Percentiles rank a stretch among this genome's conserved stretches.
Conservation (phyloP, 805 yeast species). For the Limtongozyma cylindracea region DNA sequence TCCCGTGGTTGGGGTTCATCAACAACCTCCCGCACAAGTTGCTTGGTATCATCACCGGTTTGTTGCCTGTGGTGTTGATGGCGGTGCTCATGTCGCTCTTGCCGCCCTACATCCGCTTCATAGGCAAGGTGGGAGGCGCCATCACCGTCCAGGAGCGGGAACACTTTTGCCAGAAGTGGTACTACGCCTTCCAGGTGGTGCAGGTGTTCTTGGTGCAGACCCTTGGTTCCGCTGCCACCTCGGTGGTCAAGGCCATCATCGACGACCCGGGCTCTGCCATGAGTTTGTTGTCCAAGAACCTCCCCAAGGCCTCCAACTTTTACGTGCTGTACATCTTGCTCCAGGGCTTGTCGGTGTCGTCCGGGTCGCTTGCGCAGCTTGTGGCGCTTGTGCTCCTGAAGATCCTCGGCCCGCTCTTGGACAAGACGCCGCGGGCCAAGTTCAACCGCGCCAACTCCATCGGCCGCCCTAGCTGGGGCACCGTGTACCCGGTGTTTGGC, state of each 20-base stretch:
- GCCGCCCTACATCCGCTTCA: constrained; percentile 58
- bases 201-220: constrained; percentile 77
- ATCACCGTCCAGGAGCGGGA: constrained; percentile 54
- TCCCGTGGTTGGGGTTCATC: constrained; percentile 56
- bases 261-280: constrained; percentile 28
- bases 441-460: constrained; percentile 55
- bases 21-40: constrained; percentile 43
- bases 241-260: constrained; percentile 48
- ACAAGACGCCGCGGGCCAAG: constrained; percentile 76
- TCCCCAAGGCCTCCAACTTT: constrained; percentile 83
- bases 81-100: constrained; percentile 67
- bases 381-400: constrained; percentile 50
- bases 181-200: constrained; percentile 72
- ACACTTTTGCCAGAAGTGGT: constrained; percentile 69
- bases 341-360: constrained; percentile 57
- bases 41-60: constrained; percentile 68
- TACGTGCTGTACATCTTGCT: constrained; percentile 64
- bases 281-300: constrained; percentile 42
- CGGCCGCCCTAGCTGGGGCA: constrained; percentile 56
- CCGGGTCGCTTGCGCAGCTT: constrained; percentile 55
- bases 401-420: constrained; percentile 44
- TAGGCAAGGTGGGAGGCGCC: constrained; percentile 55
- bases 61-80: constrained; percentile 64
- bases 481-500: constrained; percentile 55
- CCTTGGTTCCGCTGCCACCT: constrained; percentile 55